Conservation (phyloP, 805 yeast genomes). For the Metschnikowia similis region DNA sequence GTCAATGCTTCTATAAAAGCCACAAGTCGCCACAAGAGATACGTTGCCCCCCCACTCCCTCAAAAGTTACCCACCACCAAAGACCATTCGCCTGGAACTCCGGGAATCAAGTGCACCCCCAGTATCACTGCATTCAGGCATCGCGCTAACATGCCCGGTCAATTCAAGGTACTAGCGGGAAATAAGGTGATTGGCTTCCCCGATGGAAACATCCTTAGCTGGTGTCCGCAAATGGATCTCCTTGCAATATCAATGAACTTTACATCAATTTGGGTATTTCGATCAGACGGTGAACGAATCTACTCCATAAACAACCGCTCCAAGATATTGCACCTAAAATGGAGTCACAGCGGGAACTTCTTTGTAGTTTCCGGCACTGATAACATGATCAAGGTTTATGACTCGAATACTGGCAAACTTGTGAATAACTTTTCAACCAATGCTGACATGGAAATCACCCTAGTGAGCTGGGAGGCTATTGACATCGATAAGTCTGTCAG, state of each 20-base stretch:
- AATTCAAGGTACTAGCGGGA: conserved; percentile 8
- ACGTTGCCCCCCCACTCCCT: no score
- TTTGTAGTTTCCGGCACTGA: conserved; percentile 46
- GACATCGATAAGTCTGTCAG: conserved; percentile 2
- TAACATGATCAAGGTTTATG: conserved; percentile 40
- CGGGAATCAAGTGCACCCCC: no score
- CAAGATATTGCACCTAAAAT: conserved; percentile 27
- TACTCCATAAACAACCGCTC: conserved; percentile 43
- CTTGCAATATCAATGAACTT: conserved; percentile 49
- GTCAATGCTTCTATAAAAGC: neutral
- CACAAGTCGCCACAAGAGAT: no score
- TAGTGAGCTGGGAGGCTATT: conserved; percentile 16
- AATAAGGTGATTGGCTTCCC: conserved; percentile 20
- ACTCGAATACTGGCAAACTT: conserved; percentile 44
- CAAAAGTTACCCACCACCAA: no score
- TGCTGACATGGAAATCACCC: conserved; percentile 12
- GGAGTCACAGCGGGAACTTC: conserved; percentile 34
- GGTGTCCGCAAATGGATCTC: conserved; percentile 54
- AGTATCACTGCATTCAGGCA: neutral
- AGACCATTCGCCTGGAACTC: no score
- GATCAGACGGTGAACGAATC: conserved; percentile 51
- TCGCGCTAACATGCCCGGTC: neutral
- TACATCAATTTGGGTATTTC: conserved; percentile 46
- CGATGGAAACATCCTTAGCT: conserved; percentile 37
- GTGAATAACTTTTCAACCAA: conserved; percentile 23